Evolutionary conservation across 1,284 basidiomycete genomes (phyloP), one percentile per base, ranked within the genome.

Genomic region (Sporisorium iseilematis-ciliati): DNA sequence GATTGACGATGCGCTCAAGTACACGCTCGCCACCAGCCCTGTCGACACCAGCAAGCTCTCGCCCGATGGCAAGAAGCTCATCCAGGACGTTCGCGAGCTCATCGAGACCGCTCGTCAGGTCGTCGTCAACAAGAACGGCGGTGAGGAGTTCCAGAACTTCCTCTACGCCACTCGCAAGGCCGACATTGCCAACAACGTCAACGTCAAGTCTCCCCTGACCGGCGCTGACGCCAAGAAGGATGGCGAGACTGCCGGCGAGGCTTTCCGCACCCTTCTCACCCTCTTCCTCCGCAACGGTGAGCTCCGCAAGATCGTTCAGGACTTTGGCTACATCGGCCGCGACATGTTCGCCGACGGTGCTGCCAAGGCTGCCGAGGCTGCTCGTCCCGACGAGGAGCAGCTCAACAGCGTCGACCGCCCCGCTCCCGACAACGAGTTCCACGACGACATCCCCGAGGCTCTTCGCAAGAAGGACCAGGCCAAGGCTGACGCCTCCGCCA

Each of bases 341-440:
- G 93, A 96, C 86, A 88, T 97, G 63, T 91, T 96, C 70, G 91
- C 93, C 20, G 91, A 90, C 54, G 90, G 90, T 29, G 92, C 92
- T 0, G 85, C 88, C 77, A 92, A 94, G 85, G 91, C 89, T 10
- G 92, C 93, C n/a, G 89, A 90, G 59, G 85, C 86, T 33, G 87
- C 93, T 48, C 90, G 91, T 14, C 95, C 95, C 0, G 80, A 86
- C 53, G 86, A 91, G 52, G 90, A 93, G 38, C 86, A 86, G 5
- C 88, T 97, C 46, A 86, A 88, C 41, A 85, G 86, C 25, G 90
- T 93, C 45, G 91, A 97, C 86, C 88, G 92, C 66, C 86, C 91
- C 49, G 83, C 78, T 38, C 85, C 85, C 31, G 84, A 86, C 50
- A 75, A 85, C 60, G 79, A 86, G 71, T 83, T 88, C 75, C 80